phyloP scores from a whole-genome alignment of 129 eudicot species.

The Escallonia rubra region DNA sequence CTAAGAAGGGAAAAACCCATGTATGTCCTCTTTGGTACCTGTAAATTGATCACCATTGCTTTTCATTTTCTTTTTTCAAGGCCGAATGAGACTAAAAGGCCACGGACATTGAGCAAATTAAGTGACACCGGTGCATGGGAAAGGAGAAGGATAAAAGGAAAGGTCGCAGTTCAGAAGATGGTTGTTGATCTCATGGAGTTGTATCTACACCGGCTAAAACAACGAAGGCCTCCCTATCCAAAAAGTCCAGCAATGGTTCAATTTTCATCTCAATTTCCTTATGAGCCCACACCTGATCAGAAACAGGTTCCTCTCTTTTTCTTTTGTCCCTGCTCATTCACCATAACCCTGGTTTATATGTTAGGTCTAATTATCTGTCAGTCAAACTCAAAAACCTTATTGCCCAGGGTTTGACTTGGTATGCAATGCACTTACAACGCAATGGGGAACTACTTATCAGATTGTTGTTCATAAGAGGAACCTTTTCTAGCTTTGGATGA shows the following conservation, averaged over 20 bases:
- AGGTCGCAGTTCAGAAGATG: slow-evolving; percentile 97
- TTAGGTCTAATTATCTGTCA: not conserved
- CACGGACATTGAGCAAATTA: slow-evolving; percentile 79
- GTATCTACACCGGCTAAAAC: slow-evolving; percentile 79
- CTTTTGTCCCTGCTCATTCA: not conserved
- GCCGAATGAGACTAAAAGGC: slow-evolving; percentile 80
- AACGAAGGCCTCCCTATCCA: slow-evolving; percentile 75
- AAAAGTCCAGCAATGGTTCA: slow-evolving; percentile 63
- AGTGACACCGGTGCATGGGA: slow-evolving; percentile 90
- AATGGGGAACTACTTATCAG: not conserved
- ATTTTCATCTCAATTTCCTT: slow-evolving; percentile 76
- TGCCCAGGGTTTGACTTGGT: not conserved
- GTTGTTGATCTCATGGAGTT: slow-evolving; percentile 97
- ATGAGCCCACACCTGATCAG: slow-evolving; percentile 85
- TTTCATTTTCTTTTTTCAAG: slow-evolving; percentile 23
- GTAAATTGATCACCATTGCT: not conserved
- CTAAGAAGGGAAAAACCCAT: too few species aligned
- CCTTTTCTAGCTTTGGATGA: not conserved
- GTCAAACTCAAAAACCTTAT: not conserved
- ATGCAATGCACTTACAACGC: not conserved
- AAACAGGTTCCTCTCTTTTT: slow-evolving; percentile 36
- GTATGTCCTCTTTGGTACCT: not conserved
- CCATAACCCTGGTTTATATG: too few species aligned
- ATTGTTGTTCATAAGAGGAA: not conserved
- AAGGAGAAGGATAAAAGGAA: slow-evolving; percentile 84